Evolutionary conservation across 2,329 filamentous ascomycete genomes (phyloP).

Genomic region (Didymella segeticola): DNA sequence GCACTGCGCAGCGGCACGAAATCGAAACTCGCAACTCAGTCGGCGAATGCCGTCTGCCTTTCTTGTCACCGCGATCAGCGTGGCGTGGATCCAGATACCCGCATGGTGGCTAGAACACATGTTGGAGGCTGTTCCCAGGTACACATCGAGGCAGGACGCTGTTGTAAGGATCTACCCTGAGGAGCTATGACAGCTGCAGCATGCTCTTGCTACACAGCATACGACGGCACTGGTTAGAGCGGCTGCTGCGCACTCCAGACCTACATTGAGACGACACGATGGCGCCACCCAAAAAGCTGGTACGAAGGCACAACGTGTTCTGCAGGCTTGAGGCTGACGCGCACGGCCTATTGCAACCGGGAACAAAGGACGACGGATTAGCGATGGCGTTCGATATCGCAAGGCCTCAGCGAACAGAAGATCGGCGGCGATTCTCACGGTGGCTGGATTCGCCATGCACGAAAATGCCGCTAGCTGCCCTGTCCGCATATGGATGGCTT

Average conservation of each 20-base stretch:
- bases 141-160: slow-evolving; percentile 30
- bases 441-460: slow-evolving; percentile 34
- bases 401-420: slow-evolving; percentile 1
- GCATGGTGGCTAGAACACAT: slow-evolving; percentile 41
- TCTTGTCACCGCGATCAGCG: slow-evolving; percentile 16
- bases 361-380: slow-evolving; percentile 7
- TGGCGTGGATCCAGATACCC: slow-evolving; percentile 39
- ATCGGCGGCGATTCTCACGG: slow-evolving; percentile 23
- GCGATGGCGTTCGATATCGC: slow-evolving; percentile 1
- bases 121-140: slow-evolving; percentile 21
- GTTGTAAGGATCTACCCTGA: slow-evolving; percentile 9
- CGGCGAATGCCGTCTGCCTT: not conserved
- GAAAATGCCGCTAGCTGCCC: slow-evolving; percentile 27
- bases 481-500: slow-evolving; percentile 35
- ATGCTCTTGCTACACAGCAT: slow-evolving; percentile 39
- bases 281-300: not conserved
- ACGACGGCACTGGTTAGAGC: slow-evolving; percentile 12
- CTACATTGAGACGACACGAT: not conserved
- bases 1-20: not conserved
- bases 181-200: slow-evolving; percentile 29
- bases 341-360: slow-evolving; percentile 4
- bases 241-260: not conserved
- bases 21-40: not conserved
- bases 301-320: not conserved
- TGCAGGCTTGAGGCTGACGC: slow-evolving; percentile 2